A percentile compares a stretch with the other conserved stretches of the same genome.
Conservation (phyloP, 2,329 filamentous ascomycete genomes). For the Aspergillus versicolor region DNA sequence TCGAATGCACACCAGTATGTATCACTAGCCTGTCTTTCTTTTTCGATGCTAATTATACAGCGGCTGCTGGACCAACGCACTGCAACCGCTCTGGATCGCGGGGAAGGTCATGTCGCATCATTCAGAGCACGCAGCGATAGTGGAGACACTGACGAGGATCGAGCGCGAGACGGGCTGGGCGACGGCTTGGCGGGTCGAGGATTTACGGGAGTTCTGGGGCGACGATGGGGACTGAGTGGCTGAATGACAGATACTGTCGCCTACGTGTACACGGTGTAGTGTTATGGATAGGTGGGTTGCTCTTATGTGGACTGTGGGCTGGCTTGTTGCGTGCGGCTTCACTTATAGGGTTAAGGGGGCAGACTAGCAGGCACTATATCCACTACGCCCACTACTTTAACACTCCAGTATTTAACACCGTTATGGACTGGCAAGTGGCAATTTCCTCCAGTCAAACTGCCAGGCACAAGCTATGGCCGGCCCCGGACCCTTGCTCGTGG, state of each 20-base stretch:
- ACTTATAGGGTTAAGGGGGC: too few relatives aligned
- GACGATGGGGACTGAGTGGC: conserved; percentile 25
- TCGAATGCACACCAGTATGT: conserved; percentile 44
- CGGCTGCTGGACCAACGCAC: conserved; percentile 47
- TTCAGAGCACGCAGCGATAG: conserved; percentile 46
- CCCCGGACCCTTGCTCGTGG: too few relatives aligned
- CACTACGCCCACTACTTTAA: too few relatives aligned
- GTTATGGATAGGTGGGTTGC: too few relatives aligned
- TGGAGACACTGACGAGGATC: conserved; percentile 50
- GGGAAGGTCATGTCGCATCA: conserved; percentile 48
- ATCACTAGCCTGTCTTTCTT: background rate
- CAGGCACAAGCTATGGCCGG: too few relatives aligned
- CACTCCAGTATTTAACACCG: background rate
- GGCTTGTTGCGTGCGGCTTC: too few relatives aligned
- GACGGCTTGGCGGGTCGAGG: conserved; percentile 54
- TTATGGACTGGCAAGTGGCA: background rate
- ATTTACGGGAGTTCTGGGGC: conserved; percentile 55
- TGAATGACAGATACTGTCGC: background rate
- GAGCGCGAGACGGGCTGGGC: conserved; percentile 56
- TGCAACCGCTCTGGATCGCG: conserved; percentile 51
- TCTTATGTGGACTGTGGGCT: too few relatives aligned
- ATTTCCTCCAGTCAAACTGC: background rate
- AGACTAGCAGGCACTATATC: too few relatives aligned
- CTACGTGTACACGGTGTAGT: background rate
- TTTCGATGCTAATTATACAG: conserved; percentile 8